phyloP scores from a whole-genome alignment of 371 early-diverging fungal genomes.

The Mortierella sp. region DNA sequence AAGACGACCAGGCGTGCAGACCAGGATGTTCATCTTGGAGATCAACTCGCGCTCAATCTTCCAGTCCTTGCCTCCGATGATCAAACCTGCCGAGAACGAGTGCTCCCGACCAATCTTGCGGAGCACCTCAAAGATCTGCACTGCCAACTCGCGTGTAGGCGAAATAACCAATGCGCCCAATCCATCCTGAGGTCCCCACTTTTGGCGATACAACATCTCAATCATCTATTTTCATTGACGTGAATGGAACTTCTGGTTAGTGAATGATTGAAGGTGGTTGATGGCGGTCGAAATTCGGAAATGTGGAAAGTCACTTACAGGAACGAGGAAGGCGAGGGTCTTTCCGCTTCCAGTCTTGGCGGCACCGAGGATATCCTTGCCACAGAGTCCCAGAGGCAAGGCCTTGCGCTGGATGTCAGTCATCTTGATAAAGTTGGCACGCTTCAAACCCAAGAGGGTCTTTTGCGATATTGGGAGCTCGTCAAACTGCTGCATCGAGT shows the following conservation, averaged over 20 bases:
- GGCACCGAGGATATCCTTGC: conserved; percentile 96
- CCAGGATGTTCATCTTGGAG: conserved; percentile 92
- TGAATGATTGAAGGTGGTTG: not conserved
- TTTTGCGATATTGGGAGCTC: conserved; percentile 80
- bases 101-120: conserved; percentile 89
- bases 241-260: not conserved
- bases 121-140: conserved; percentile 97
- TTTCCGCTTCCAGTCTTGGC: conserved; percentile 99
- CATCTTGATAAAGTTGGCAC: conserved; percentile 89
- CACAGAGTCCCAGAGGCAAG: conserved; percentile 89
- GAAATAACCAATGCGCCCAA: conserved; percentile 96
- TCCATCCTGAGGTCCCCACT: conserved; percentile 91
- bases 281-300: not conserved
- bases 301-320: conserved; percentile 67
- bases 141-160: conserved; percentile 98
- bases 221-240: conserved; percentile 65
- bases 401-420: conserved; percentile 98
- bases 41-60: conserved; percentile 91
- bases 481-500: conserved; percentile 48
- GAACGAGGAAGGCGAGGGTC: conserved; percentile 98
- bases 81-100: conserved; percentile 94
- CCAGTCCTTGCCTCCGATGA: conserved; percentile 97
- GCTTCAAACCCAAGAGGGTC: conserved; percentile 76
- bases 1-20: conserved; percentile 98
- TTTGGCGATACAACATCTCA: conserved; percentile 84